Conservation (phyloP, 2,329 filamentous ascomycete species). For the Colletotrichum zoysiae region DNA sequence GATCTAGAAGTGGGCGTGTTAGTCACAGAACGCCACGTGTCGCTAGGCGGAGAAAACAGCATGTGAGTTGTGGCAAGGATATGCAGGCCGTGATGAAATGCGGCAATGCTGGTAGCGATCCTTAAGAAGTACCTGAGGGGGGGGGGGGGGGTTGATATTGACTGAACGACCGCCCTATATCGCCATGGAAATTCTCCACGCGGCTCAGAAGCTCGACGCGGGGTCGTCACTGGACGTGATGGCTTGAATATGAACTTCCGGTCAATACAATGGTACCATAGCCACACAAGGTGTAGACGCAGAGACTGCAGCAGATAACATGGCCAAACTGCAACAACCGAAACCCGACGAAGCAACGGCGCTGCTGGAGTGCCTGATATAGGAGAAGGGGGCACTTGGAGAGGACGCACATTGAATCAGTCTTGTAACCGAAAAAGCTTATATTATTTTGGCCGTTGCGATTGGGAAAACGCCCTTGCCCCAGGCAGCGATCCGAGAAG, state of each 20-base stretch:
- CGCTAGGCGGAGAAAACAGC: no score
- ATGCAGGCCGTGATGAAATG: no score
- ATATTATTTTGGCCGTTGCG: background rate
- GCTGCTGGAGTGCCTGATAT: background rate
- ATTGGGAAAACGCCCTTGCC: background rate
- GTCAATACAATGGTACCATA: background rate
- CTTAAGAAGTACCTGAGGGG: no score
- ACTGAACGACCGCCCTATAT: no score
- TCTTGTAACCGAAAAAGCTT: background rate
- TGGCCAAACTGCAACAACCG: background rate
- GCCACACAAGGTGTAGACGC: background rate
- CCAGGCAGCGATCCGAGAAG: background rate
- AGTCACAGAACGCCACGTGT: no score
- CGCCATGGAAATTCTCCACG: background rate
- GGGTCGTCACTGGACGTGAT: background rate
- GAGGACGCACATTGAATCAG: no score
- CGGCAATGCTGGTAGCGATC: no score
- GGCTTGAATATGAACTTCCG: background rate
- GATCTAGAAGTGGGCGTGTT: no score
- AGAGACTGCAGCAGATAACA: background rate
- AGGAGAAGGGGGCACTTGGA: background rate
- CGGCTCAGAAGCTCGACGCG: background rate
- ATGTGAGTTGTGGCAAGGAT: no score
- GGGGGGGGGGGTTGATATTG: no score
- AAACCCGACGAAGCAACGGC: background rate